phyloP scores from a whole-genome alignment of 192 early-diverging fungal genomes.

The Podila minutissima region DNA sequence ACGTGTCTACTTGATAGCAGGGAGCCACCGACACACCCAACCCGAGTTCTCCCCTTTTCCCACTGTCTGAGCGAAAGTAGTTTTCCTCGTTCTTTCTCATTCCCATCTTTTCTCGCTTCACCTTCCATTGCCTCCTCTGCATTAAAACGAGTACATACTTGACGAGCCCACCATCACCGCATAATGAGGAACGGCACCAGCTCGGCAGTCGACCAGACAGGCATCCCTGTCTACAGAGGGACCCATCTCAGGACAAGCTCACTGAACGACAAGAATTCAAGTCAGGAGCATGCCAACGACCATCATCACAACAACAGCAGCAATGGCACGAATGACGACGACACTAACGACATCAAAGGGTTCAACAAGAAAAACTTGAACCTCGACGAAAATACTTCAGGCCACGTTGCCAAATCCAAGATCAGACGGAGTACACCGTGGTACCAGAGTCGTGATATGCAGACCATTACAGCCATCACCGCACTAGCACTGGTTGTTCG shows the following conservation, averaged over 20 bases:
- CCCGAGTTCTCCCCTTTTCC: too few species aligned
- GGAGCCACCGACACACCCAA: too few species aligned
- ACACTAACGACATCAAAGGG: not conserved
- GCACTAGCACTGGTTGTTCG: slow-evolving; percentile 51
- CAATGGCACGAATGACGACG: not conserved
- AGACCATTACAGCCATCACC: slow-evolving; percentile 38
- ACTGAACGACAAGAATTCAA: not conserved
- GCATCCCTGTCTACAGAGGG: slow-evolving; percentile 23
- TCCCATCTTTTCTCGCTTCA: too few species aligned
- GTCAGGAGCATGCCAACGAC: not conserved
- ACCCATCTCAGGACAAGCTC: not conserved
- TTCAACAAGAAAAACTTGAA: not conserved
- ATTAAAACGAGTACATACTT: too few species aligned
- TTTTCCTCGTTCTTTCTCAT: too few species aligned
- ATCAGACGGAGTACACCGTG: slow-evolving; percentile 25
- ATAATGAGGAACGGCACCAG: slow-evolving; percentile 33
- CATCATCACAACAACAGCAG: not conserved
- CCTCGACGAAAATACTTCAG: slow-evolving; percentile 4
- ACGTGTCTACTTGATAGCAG: too few species aligned
- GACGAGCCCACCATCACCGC: too few species aligned
- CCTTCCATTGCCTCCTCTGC: too few species aligned
- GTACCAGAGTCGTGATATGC: slow-evolving; percentile 42
- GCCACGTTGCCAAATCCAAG: slow-evolving; percentile 17
- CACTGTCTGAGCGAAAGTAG: too few species aligned
- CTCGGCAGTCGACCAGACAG: slow-evolving; percentile 36